Base-by-base conservation (phyloP, 75 land plant species). In the Selaginella moellendorffii region DNA sequence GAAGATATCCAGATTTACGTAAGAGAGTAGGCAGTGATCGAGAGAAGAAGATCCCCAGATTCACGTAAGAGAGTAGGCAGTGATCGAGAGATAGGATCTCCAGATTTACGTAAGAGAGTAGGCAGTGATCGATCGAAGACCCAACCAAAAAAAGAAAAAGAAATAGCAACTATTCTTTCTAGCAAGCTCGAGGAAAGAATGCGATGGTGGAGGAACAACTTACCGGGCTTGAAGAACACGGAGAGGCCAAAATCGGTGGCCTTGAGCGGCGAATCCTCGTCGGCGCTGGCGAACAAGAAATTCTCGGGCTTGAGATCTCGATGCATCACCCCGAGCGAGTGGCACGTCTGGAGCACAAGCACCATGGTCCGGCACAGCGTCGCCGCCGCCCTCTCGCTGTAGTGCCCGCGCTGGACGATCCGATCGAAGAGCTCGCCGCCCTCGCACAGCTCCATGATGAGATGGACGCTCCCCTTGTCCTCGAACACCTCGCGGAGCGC, bases 371-470 rank as follows among this genome's bases (percentile, higher is more conserved):
- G 30, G 52, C 73, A 79, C 2, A 82, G 14, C 0, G 30, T 52
- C n/a, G 84, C 84, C 0, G 84, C 84, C 17, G 78, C 82, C 8
- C 71, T 64, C 66, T 82, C 84, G 18, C 69, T 72, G 29, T 82
- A 82, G 54, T 82, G 82, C 19, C 84, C 84, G 30, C 72, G 76
- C 17, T 78, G 76, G 31, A 82, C 72, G 29, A 82, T 82, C 51
- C 84, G 74, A 65, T 82, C 84, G 28, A 82, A 82, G 0, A 82
- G 71, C 79, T 82, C 84, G 26, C 83, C 83, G 20, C 83, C 83
- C 24, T 68, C 81, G 52, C 83, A 81, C 21, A 79, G 66, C 78
- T 81, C 84, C 84, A 79, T 82, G 19, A 82, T 65, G 63, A 82
- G 29, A 52, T 79, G 72, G 30, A 82, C 84, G 2, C 68, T 66